phyloP scores from a whole-genome alignment of 1,284 basidiomycete species.

The Puccinia brachypodii region DNA sequence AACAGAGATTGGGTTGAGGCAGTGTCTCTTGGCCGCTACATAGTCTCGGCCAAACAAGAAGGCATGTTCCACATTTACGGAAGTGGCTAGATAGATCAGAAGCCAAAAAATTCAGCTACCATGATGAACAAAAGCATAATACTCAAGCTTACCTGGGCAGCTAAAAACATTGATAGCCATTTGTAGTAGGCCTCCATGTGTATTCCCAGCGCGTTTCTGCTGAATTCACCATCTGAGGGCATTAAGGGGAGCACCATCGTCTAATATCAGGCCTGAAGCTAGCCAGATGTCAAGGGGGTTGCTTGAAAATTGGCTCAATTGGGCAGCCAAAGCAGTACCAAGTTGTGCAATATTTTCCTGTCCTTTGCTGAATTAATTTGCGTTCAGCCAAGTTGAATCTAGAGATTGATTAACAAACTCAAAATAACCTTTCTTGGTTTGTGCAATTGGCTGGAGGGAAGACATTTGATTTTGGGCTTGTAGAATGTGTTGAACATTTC shows the following conservation, averaged over 20 bases:
- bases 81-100: no score
- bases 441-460: background rate
- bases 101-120: no score
- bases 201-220: background rate
- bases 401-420: background rate
- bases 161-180: background rate
- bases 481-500: background rate
- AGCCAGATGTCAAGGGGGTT: background rate
- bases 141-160: conserved; percentile 16
- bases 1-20: no score
- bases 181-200: background rate
- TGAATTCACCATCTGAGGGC: background rate
- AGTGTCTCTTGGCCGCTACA: no score
- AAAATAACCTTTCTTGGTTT: background rate
- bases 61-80: no score
- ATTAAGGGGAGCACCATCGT: background rate
- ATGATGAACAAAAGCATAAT: no score
- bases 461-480: background rate
- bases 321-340: background rate
- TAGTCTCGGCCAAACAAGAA: no score
- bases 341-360: background rate
- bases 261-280: background rate
- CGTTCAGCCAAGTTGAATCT: background rate
- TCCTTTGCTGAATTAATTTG: background rate
- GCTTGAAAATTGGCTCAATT: background rate